Base-by-base conservation (phyloP, 1,284 basidiomycete species). In the Chondrostereum purpureum region DNA sequence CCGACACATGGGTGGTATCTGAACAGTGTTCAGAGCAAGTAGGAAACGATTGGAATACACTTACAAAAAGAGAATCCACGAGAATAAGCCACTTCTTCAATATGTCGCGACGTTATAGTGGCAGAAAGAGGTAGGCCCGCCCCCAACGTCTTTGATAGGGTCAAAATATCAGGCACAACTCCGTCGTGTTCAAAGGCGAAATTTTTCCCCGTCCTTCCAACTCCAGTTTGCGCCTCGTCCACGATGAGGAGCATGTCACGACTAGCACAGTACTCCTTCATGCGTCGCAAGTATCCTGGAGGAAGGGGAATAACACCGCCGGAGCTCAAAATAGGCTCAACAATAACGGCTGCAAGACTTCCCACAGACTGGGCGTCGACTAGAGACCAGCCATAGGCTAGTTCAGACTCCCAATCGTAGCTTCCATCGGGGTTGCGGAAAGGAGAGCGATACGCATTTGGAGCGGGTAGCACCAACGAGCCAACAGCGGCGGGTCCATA, bases 301-400 rank as follows among this genome's bases (percentile, higher is more conserved):
- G 54, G 54, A n/a, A 55, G 44, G 21, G 52, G 49, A 21, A 54
- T 49, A 36, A 55, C 53, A 18, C 54, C 54, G 4, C 53, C 54
- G 36, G 53, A 54, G 41, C 53, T 54, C 18, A 54, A 50, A 31
- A 55, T 55, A 27, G 54, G 54, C 34, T 55, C 54, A 31, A 55
- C 48, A 37, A 55, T 55, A 18, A 54, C 53, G n/a, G 54, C 53
- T 35, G 54, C 54, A 17, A 55, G 49, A 16, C 46, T 49, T 4
- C 54, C 54, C 11, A 53, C 44, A 23, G 53, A 54, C 38, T 51
- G 51, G 0, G 49, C 17, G 24, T 55, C 54, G 22, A 55, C 40
- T 21, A 55, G 47, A 6, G 47, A 47, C 40, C 52, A 55, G 17
- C 53, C 54, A 38, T 55, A 55, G 37, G 54, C 50, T 27, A 55